phyloP scores from a whole-genome alignment of 352 stramenopile species.

The Globisporangium solare region DNA sequence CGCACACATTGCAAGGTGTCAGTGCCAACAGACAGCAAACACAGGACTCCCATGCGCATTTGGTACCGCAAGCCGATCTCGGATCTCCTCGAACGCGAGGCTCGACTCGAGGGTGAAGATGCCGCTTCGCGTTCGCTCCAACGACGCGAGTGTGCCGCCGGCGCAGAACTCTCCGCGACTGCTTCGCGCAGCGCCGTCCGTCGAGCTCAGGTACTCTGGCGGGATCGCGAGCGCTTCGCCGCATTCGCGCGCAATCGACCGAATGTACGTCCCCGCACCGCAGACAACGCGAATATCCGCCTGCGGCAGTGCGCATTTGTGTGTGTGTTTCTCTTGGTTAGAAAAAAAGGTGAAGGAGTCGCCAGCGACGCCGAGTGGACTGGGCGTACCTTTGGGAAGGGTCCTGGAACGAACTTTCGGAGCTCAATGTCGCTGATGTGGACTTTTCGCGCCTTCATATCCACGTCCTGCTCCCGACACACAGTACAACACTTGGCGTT shows the following conservation, averaged over 20 bases:
- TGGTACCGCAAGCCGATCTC: constrained; percentile 33
- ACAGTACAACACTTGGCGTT: no score
- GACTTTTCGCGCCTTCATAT: constrained; percentile 55
- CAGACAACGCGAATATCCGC: constrained; percentile 58
- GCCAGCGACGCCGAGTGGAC: no score
- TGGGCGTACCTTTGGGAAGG: constrained; percentile 60
- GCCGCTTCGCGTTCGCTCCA: constrained; percentile 63
- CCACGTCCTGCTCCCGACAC: constrained; percentile 37
- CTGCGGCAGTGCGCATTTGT: constrained; percentile 8
- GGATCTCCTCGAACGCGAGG: constrained; percentile 50
- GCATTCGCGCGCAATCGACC: constrained; percentile 82
- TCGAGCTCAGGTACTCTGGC: constrained; percentile 13
- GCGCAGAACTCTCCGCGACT: constrained; percentile 31
- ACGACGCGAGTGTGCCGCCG: constrained; percentile 57
- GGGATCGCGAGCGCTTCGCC: constrained; percentile 59
- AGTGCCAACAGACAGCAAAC: not conserved
- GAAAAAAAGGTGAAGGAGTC: no score
- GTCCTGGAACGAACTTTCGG: constrained; percentile 35
- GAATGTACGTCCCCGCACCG: constrained; percentile 80
- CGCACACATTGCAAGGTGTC: constrained; percentile 4
- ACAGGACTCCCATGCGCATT: not conserved
- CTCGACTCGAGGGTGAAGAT: constrained; percentile 50
- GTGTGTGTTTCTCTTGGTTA: not conserved
- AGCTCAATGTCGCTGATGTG: constrained; percentile 61
- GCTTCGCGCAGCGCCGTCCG: constrained; percentile 24